Evolutionary conservation across 208 protist genomes (phyloP), one percentile per base, ranked within the genome.

Genomic region (Crithidia brevicula): DNA sequence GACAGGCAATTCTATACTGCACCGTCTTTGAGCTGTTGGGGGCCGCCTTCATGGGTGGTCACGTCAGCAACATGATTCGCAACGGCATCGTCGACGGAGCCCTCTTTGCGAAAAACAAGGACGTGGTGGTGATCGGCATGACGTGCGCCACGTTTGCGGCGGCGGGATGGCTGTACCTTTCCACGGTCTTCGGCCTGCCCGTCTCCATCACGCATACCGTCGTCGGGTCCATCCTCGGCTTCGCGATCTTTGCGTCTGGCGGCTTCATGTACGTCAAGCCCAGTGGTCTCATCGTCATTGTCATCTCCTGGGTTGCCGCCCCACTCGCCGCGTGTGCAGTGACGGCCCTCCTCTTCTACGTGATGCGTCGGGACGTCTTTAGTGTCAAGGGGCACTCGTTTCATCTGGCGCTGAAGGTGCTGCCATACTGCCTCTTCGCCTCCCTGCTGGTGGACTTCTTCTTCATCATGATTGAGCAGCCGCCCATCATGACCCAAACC

Each of bases 141-240:
- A 88, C 81, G 18, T 88, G 77, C 68, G 82, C 85, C 62, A 87
- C 61, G 52, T 92, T 93, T 51, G 72, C 85, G 3, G 68, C 85
- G 4, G 83, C 87, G 20, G 31, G 87, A 31, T 93, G 90, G 87
- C 76, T 95, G 3, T 95, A 91, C 71, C 77, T 93, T 7, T 93
- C 85, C 8, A 89, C 87, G 27, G 78, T 93, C 18, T 89, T 92
- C 74, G 85, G 90, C 10, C 74, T 93, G 18, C 90, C 83, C 3
- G 86, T 96, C 27, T 91, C 81, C 20, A 96, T 93, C 67, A 92
- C 88, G 8, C 91, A 93, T 72, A 93, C 87, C 23, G 91, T 93
- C 38, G 78, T 91, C 15, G 87, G 91, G 31, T 88, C 88, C 18
- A 82, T 96, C 49, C 43, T 95, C 15, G 83, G 86, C 27, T 95